Base-by-base conservation (phyloP, 1,284 basidiomycete species). In the Mycena citricolor region DNA sequence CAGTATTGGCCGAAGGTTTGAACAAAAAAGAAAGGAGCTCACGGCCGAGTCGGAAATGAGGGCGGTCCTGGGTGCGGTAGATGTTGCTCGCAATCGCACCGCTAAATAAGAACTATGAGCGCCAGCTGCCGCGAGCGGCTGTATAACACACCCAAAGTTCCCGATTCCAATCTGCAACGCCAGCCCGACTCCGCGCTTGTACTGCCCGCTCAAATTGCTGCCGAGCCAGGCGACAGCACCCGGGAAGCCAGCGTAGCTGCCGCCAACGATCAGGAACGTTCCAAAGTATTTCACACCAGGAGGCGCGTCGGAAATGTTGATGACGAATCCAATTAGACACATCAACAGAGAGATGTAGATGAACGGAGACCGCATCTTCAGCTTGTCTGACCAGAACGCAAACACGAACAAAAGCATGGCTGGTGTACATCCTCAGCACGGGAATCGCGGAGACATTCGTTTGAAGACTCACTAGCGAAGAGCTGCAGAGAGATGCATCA, bases 211-310 rank as follows among this genome's bases (percentile, higher is more conserved):
- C 2, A 81, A 64, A 52, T 83, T 84, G 57, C 80, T 81, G 4
- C 78, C 74, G 3, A 79, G 26, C 85, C 86, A 89, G 14, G 81
- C 72, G 8, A 86, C 70, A 4, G 83, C 63, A 13, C 79, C 81
- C 2, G 83, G 83, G 58, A 82, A 75, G 0, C 73, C 68, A 3
- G 74, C 73, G 51, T 86, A 86, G 31, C 69, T 68, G 13, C 83
- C 83, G 0, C 68, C 66, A 10, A 83, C 81, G 38, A 73, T 72
- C 42, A 81, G 71, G 67, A 79, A 86, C 0, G 76, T 81, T 1
- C 81, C 83, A 53, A 85, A 83, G 57, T 85, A 86, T 61, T 85
- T 85, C 19, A 66, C 74, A 12, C 44, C 49, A 35, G 61, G 58
- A 4, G 69, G 47, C 0, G 65, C 76, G 26, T 68, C 60, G 8